Evolutionary conservation across 495 filamentous ascomycete genomes (phyloP).

Genomic region (Aspergillus baeticus): DNA sequence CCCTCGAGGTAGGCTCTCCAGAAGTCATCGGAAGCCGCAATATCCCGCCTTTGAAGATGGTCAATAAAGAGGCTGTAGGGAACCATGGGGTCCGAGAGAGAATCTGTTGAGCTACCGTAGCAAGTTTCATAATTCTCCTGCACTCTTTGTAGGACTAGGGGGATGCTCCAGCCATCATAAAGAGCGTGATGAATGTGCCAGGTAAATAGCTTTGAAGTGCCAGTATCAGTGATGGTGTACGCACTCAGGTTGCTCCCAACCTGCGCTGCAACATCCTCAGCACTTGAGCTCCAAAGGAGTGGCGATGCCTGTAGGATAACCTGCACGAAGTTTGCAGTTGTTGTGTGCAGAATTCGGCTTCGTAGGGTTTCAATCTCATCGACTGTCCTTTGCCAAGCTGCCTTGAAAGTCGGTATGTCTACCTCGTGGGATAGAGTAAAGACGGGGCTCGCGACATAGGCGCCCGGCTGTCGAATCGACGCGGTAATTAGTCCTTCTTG

Average conservation of each 20-base stretch:
- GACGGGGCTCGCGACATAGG: slow-evolving; percentile 51
- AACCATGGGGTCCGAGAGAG: slow-evolving; percentile 13
- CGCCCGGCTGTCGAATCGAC: slow-evolving; percentile 50
- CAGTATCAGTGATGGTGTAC: slow-evolving; percentile 47
- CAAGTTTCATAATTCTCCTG: slow-evolving; percentile 40
- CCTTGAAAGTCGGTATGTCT: slow-evolving; percentile 47
- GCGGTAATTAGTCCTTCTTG: slow-evolving; percentile 68
- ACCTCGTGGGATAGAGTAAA: slow-evolving; percentile 43
- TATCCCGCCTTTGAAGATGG: slow-evolving; percentile 34
- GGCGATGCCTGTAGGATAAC: slow-evolving; percentile 49
- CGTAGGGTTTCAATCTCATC: slow-evolving; percentile 50
- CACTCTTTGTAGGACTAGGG: slow-evolving; percentile 53
- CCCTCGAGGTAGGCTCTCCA: slow-evolving; percentile 39
- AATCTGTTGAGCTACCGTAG: background rate
- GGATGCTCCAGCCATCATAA: slow-evolving; percentile 69
- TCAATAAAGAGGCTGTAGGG: slow-evolving; percentile 43
- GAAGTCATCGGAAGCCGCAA: slow-evolving; percentile 35
- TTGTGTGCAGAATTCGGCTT: slow-evolving; percentile 53
- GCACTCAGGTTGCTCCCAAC: slow-evolving; percentile 54
- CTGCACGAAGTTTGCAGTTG: slow-evolving; percentile 48
- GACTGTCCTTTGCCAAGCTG: slow-evolving; percentile 53
- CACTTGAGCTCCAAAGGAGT: slow-evolving; percentile 44
- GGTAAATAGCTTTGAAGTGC: slow-evolving; percentile 44
- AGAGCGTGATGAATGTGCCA: slow-evolving; percentile 68
- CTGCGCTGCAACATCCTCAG: slow-evolving; percentile 22